phyloP scores from a whole-genome alignment of 129 eudicot genomes.

The carrot (Daucus carota) region DNA sequence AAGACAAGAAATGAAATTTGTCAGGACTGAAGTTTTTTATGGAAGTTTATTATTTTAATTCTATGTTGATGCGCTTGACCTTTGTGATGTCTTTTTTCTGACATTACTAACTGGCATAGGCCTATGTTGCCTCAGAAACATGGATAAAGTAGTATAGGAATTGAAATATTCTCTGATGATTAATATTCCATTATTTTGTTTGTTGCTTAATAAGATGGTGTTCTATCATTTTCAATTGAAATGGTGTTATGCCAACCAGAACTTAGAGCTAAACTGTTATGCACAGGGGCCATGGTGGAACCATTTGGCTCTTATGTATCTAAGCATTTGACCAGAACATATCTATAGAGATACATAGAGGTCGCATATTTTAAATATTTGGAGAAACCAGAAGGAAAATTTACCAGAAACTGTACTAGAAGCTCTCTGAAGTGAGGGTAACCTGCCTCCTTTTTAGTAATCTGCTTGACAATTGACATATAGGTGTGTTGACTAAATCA shows the following conservation, averaged over 20 bases:
- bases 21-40: background rate
- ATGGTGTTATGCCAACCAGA: background rate
- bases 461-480: background rate
- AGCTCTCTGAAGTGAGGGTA: constrained; percentile 63
- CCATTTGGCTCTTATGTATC: constrained; percentile 92
- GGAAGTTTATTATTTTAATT: too few relatives aligned
- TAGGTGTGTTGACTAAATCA: background rate
- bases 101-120: background rate
- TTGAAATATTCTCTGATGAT: background rate
- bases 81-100: background rate
- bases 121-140: background rate
- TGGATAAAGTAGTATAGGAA: background rate
- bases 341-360: constrained; percentile 59
- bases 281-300: constrained; percentile 81
- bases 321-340: constrained; percentile 83
- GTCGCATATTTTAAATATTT: constrained; percentile 48
- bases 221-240: background rate
- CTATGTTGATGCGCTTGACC: background rate
- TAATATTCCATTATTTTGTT: background rate
- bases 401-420: constrained; percentile 42
- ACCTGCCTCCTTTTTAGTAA: background rate
- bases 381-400: constrained; percentile 56
- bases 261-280: constrained; percentile 12
- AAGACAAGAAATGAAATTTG: background rate
- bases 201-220: background rate